Percentiles rank a stretch among this genome's conserved stretches.
Conservation (phyloP, 371 early-diverging fungal species). For the Chytridiales sp. region DNA sequence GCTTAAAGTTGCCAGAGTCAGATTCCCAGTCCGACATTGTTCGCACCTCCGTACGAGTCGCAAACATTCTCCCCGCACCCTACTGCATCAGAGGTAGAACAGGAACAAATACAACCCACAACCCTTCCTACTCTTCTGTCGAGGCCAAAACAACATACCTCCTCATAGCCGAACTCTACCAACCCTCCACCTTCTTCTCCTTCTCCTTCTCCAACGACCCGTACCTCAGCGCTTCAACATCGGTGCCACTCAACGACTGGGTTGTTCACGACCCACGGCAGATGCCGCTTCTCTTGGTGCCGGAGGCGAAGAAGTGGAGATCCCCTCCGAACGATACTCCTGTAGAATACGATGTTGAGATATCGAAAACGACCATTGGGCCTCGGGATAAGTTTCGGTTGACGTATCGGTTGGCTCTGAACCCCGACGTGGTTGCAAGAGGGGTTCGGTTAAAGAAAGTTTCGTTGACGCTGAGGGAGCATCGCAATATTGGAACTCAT, state of each 20-base stretch:
- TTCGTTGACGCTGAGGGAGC: slow-evolving; percentile 37
- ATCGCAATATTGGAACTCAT: slow-evolving; percentile 39
- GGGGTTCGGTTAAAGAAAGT: slow-evolving; percentile 45
- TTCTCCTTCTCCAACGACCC: background rate
- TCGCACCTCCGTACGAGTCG: slow-evolving; percentile 11
- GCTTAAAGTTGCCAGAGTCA: slow-evolving; percentile 24
- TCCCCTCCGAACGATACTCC: slow-evolving; percentile 43
- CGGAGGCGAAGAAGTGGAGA: slow-evolving; percentile 46
- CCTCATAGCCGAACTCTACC: slow-evolving; percentile 19
- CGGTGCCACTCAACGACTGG: slow-evolving; percentile 2
- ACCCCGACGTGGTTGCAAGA: slow-evolving; percentile 34
- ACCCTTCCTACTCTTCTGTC: slow-evolving; percentile 1
- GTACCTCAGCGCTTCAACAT: slow-evolving; percentile 1
- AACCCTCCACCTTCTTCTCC: slow-evolving; percentile 5
- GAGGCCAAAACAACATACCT: slow-evolving; percentile 14
- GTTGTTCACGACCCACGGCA: slow-evolving; percentile 44
- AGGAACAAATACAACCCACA: background rate
- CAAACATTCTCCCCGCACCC: slow-evolving; percentile 21
- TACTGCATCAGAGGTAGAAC: background rate
- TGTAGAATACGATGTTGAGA: slow-evolving; percentile 48
- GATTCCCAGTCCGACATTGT: slow-evolving; percentile 8
- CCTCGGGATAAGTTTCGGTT: slow-evolving; percentile 43
- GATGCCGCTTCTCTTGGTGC: slow-evolving; percentile 40
- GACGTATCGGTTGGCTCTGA: slow-evolving; percentile 42
- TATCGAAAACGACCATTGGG: slow-evolving; percentile 39